Percentiles rank a stretch among this genome's conserved stretches.
Conservation (phyloP, 2,329 filamentous ascomycete species). For the Claviceps monticola region DNA sequence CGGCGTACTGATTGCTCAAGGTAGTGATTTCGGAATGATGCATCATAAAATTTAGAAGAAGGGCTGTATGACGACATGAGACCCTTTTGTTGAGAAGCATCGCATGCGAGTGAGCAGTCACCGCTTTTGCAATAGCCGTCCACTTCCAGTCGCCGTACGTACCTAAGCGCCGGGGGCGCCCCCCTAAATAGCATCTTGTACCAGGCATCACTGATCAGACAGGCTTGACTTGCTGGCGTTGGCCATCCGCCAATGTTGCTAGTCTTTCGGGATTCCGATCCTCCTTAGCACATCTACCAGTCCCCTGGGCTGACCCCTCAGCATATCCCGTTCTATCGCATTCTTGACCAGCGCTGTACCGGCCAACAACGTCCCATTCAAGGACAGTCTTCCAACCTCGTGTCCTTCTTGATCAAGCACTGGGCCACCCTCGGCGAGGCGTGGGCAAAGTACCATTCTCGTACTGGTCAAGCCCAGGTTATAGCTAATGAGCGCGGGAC, state of each 20-base stretch:
- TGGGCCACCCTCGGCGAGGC: conserved; percentile 34
- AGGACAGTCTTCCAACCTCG: conserved; percentile 29
- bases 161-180: too few relatives aligned
- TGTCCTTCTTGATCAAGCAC: conserved; percentile 16
- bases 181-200: too few relatives aligned
- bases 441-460: conserved; percentile 40
- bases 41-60: too few relatives aligned
- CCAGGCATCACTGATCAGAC: not conserved
- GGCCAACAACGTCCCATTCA: conserved; percentile 51
- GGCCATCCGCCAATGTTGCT: not conserved
- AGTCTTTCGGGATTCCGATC: conserved; percentile 17
- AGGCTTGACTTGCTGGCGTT: too few relatives aligned
- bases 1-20: too few relatives aligned
- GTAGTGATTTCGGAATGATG: too few relatives aligned
- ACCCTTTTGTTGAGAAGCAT: too few relatives aligned
- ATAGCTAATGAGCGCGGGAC: conserved; percentile 44
- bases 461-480: conserved; percentile 46
- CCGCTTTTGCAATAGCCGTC: too few relatives aligned
- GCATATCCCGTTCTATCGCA: conserved; percentile 40
- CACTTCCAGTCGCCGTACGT: too few relatives aligned
- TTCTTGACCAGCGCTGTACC: conserved; percentile 51
- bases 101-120: too few relatives aligned
- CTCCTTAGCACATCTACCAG: conserved; percentile 8
- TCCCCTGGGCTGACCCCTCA: conserved; percentile 23
- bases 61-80: too few relatives aligned